Evolutionary conservation across 2,329 filamentous ascomycete species (phyloP).

Genomic region (Aspergillus aculeatinus): DNA sequence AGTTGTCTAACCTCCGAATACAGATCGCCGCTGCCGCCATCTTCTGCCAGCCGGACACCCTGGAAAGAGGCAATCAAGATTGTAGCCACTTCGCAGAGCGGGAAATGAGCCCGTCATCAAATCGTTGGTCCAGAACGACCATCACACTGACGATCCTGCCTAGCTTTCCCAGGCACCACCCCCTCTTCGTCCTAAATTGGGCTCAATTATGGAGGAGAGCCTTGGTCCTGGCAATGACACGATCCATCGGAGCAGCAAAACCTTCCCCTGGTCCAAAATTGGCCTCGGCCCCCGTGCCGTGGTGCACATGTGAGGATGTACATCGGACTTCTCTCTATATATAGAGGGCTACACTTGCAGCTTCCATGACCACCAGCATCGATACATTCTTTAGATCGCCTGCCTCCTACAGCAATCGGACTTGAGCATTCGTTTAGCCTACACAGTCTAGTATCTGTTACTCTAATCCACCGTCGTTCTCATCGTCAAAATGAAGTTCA

Average conservation of each 20-base stretch:
- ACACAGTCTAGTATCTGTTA: conserved; percentile 7
- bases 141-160: conserved; percentile 13
- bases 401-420: conserved; percentile 12
- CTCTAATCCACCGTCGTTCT: conserved; percentile 13
- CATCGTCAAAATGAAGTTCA: conserved; percentile 25
- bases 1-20: background rate
- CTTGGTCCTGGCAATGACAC: conserved; percentile 11
- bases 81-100: background rate
- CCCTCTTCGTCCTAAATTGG: conserved; percentile 1
- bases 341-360: conserved; percentile 7
- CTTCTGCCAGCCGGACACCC: background rate
- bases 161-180: conserved; percentile 1
- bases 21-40: background rate
- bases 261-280: conserved; percentile 12
- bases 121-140: conserved; percentile 14
- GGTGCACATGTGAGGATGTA: conserved; percentile 14
- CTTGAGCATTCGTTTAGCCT: conserved; percentile 22
- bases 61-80: conserved; percentile 3
- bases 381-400: conserved; percentile 19
- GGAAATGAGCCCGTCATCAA: conserved; percentile 1
- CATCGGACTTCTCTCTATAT: conserved; percentile 12
- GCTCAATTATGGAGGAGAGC: conserved; percentile 2
- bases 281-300: conserved; percentile 4
- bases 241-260: background rate
- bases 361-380: conserved; percentile 2